phyloP scores from a whole-genome alignment of 1,139 yeast species.

The Wickerhamomyces sp. region DNA sequence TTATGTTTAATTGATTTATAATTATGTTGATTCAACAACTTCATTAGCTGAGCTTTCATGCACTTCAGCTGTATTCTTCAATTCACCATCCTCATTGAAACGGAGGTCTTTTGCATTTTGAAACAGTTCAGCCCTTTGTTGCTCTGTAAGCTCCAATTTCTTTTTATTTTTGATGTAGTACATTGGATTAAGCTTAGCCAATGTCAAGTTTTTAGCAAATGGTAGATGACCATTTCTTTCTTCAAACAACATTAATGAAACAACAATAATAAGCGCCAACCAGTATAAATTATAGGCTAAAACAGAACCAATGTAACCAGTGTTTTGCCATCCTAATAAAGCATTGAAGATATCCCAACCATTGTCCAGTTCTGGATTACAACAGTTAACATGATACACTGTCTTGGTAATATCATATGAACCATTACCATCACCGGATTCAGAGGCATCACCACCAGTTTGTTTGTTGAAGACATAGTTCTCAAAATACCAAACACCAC shows the following conservation, averaged over 20 bases:
- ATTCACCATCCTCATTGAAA: constrained; percentile 28
- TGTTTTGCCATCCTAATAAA: constrained; percentile 84
- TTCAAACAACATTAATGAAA: constrained; percentile 63
- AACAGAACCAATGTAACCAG: constrained; percentile 87
- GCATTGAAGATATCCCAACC: constrained; percentile 95
- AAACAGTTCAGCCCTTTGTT: constrained; percentile 53
- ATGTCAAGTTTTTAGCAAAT: constrained; percentile 45
- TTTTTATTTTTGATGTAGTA: constrained; percentile 66
- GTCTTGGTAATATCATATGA: constrained; percentile 71
- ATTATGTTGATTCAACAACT: no score
- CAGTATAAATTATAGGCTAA: constrained; percentile 82
- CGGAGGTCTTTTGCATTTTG: constrained; percentile 34
- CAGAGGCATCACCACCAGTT: constrained; percentile 89
- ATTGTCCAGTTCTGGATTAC: constrained; percentile 82
- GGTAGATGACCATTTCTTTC: constrained; percentile 68
- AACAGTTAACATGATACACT: constrained; percentile 94
- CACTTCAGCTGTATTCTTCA: no score
- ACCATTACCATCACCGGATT: constrained; percentile 88
- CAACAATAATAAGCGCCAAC: constrained; percentile 52
- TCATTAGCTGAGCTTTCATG: no score
- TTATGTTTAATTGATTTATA: no score
- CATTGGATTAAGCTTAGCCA: constrained; percentile 64
- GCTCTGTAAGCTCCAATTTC: constrained; percentile 51
- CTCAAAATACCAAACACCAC: constrained; percentile 88
- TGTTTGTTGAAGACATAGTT: constrained; percentile 52